A percentile compares a stretch with the other conserved stretches of the same genome.
Conservation (phyloP, 345 rosid genomes). For the Euclidium syriacum region DNA sequence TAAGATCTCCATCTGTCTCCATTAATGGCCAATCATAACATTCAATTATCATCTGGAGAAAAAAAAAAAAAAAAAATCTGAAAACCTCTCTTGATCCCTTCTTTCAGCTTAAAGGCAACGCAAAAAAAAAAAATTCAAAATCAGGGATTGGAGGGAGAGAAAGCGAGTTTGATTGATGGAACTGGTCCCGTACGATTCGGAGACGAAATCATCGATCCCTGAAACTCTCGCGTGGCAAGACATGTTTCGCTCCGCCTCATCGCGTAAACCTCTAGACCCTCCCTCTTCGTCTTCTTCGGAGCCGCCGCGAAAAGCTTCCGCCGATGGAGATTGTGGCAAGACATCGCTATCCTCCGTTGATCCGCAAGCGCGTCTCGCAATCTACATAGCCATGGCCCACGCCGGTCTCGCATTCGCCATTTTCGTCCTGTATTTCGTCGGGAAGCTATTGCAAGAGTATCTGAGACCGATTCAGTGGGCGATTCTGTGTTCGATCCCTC, state of each 20-base stretch:
- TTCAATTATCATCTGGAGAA: constrained; percentile 13
- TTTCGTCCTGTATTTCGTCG: constrained; percentile 54
- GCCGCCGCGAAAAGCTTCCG: constrained; percentile 11
- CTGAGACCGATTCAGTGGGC: constrained; percentile 97
- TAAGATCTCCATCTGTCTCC: constrained; percentile 6
- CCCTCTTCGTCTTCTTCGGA: constrained; percentile 17
- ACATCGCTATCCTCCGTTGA: constrained; percentile 45
- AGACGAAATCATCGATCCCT: constrained; percentile 37
- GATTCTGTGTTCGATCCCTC: constrained; percentile 80
- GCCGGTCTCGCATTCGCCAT: constrained; percentile 77
- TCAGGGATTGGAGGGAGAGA: constrained; percentile 1
- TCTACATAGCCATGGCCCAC: constrained; percentile 98
- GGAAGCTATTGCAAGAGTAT: constrained; percentile 78
- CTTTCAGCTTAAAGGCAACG: constrained; percentile 2
- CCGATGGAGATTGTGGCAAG: constrained; percentile 17
- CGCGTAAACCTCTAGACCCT: constrained; percentile 55
- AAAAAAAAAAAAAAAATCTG: neutral
- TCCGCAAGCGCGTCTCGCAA: constrained; percentile 80
- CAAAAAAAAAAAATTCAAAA: neutral
- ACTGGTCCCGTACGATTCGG: constrained; percentile 70
- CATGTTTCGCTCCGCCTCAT: constrained; percentile 91
- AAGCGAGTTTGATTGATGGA: constrained; percentile 47
- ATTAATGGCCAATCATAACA: constrained; percentile 30
- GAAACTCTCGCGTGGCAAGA: constrained; percentile 74
- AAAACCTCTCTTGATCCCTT: neutral